Evolutionary conservation across 495 filamentous ascomycete genomes (phyloP).

Genomic region (Chaetomium tenue): DNA sequence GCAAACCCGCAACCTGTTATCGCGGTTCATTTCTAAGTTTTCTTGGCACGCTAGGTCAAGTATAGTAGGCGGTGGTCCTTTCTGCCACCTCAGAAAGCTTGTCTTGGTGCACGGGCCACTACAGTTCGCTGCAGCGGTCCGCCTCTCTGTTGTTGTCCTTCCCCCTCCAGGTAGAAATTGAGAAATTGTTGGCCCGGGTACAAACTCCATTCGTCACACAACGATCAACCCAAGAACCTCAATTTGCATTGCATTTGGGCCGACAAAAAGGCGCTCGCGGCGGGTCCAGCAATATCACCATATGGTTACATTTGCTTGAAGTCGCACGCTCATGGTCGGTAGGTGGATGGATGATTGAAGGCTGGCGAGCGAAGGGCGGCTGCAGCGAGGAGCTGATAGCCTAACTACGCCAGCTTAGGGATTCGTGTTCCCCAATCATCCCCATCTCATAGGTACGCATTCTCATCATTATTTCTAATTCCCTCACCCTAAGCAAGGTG

Average conservation of each 20-base stretch:
- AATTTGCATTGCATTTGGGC: neutral
- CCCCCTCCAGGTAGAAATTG: neutral
- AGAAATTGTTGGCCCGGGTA: neutral
- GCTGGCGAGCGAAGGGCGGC: slow-evolving; percentile 1
- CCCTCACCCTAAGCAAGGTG: slow-evolving; percentile 22
- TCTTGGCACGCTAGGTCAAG: slow-evolving; percentile 17
- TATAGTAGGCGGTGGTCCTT: slow-evolving; percentile 10
- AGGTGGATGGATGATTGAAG: neutral
- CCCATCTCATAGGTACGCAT: neutral
- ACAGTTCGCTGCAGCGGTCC: neutral
- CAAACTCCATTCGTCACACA: slow-evolving; percentile 2
- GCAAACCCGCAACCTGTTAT: slow-evolving; percentile 20
- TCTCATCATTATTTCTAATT: slow-evolving; percentile 13
- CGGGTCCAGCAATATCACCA: neutral
- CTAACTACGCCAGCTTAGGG: neutral
- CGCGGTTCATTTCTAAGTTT: slow-evolving; percentile 7
- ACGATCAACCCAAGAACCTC: no score
- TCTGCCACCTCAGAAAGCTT: neutral
- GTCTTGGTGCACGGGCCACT: slow-evolving; percentile 16
- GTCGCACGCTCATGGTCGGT: neutral
- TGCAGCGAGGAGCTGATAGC: slow-evolving; percentile 2
- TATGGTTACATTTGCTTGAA: neutral
- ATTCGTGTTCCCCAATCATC: neutral
- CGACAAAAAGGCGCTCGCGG: neutral
- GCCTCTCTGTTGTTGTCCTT: neutral